These are phyloP conservation scores for Lactuca saligna DNA, from an alignment of 129 eudicot species.

Conservation along the genomic window DNA sequence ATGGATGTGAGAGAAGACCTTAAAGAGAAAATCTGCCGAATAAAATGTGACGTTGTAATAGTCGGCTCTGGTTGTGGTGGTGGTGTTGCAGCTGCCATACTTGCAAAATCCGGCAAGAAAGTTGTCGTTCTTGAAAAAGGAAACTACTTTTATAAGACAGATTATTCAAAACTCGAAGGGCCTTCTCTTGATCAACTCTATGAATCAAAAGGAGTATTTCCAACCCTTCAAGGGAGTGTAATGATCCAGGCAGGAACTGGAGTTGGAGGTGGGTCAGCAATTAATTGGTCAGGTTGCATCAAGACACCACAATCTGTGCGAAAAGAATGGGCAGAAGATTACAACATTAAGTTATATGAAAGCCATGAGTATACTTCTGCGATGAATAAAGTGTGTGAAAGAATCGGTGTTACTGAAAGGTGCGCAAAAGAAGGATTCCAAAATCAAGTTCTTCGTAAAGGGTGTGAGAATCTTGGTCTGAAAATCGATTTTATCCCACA, in stretches of 20 bases:
- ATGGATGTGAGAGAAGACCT: slow-evolving; percentile 49
- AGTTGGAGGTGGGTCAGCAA: slow-evolving; percentile 92
- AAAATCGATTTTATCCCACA: slow-evolving; percentile 57
- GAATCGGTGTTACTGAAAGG: slow-evolving; percentile 68
- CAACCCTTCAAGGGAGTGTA: slow-evolving; percentile 67
- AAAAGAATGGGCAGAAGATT: slow-evolving; percentile 67
- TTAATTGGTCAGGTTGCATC: slow-evolving; percentile 85
- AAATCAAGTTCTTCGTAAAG: slow-evolving; percentile 77
- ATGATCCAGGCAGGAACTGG: slow-evolving; percentile 76
- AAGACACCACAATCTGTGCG: slow-evolving; percentile 58
- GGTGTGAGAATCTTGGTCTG: slow-evolving; percentile 79
- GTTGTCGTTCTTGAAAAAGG: slow-evolving; percentile 90
- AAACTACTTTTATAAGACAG: slow-evolving; percentile 53
- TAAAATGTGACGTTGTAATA: slow-evolving; percentile 79
- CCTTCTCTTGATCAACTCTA: slow-evolving; percentile 67
- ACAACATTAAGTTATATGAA: slow-evolving; percentile 44
- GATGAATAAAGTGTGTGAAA: slow-evolving; percentile 54
- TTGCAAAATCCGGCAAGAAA: slow-evolving; percentile 71
- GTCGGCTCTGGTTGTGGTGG: slow-evolving; percentile 96
- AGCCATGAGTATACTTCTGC: slow-evolving; percentile 49
- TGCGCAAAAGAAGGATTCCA: slow-evolving; percentile 76
- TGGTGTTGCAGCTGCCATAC: slow-evolving; percentile 84
- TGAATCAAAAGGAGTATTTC: slow-evolving; percentile 63
- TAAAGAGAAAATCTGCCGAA: slow-evolving; percentile 36
- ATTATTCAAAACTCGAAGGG: slow-evolving; percentile 76